These are phyloP conservation scores for Citrus reticulata DNA, from an alignment of 345 rosid genomes.

Conservation along the genomic window DNA sequence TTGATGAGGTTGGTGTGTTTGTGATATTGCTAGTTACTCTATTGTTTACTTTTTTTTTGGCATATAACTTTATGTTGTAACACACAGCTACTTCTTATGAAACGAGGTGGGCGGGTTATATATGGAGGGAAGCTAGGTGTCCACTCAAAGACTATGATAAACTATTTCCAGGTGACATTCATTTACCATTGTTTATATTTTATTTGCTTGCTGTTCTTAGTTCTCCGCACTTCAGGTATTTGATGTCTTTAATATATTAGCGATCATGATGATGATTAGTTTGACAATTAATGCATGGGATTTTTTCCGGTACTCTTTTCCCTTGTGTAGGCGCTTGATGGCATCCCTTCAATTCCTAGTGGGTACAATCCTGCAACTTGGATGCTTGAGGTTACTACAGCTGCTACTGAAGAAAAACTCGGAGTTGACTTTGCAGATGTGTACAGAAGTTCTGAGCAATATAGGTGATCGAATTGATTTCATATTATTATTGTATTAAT, in stretches of 20 bases:
- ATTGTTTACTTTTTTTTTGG: conserved; percentile 6
- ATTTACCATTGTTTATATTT: neutral
- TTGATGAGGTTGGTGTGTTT: conserved; percentile 68
- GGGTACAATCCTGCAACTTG: conserved; percentile 95
- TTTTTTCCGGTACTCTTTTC: neutral
- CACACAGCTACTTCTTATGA: conserved; percentile 87
- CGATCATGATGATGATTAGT: neutral
- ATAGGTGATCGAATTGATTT: conserved; percentile 36
- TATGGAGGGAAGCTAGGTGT: conserved; percentile 83
- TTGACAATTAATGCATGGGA: neutral
- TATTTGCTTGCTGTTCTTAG: neutral
- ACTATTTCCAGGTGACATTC: conserved; percentile 75
- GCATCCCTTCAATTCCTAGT: conserved; percentile 53
- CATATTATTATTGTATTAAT: neutral
- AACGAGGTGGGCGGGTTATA: conserved; percentile 87
- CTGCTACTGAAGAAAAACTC: conserved; percentile 54
- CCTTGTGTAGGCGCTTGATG: conserved; percentile 47
- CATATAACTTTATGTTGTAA: neutral
- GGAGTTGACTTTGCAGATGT: conserved; percentile 72
- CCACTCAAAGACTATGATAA: conserved; percentile 57
- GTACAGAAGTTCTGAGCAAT: conserved; percentile 54
- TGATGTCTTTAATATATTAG: neutral
- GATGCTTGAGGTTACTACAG: conserved; percentile 91
- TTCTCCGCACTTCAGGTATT: neutral
- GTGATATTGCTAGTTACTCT: neutral